Base-by-base conservation (phyloP, 164 flowering plant genomes). In the Malania oleifera region DNA sequence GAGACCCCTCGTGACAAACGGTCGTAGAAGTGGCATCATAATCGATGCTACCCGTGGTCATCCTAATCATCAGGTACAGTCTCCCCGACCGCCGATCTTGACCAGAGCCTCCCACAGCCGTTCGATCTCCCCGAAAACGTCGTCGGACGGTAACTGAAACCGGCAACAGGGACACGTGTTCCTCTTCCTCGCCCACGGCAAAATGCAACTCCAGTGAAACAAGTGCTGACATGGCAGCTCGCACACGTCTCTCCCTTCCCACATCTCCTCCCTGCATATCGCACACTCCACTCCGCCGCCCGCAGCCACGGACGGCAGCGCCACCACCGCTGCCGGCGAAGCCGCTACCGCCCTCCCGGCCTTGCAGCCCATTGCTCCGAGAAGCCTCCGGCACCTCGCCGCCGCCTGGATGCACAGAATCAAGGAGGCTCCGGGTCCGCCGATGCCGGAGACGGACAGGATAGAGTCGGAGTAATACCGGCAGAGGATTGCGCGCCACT, bases 91-190 rank as follows among this genome's bases (percentile, higher is more conserved):
- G 28, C 75, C 63, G 52, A 67, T 60, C 58, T 70, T 71, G 40
- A 72, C 64, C 25, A 92, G 43, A 55, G 75, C 57, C 17, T 73
- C 77, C 95, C 95, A 82, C 58, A 88, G 73, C 74, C 99, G 83
- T 63, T 74, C 70, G 70, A 93, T 83, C 86, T 93, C 99, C 0
- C 75, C 79, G 60, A 70, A 73, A 1, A 86, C 82, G 56, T 88
- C 96, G 31, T 90, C 93, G 4, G 86, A 73, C 7, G 97, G 99
- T 0, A 90, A 80, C 71, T 60, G 75, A 52, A 78, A 76, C 68
- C 97, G 64, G 70, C 99, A 93, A 52, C 77, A 83, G 1, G 99
- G 99, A 58, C 99, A 93, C 37, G 97, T 90, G 77, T 79, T 88
- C 60, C 64, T 78, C 74, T 77, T 85, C 73, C 61, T 66, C 50